Evolutionary conservation across 1,284 basidiomycete genomes (phyloP).

Genomic region (Sanghuangporus weigelae): DNA sequence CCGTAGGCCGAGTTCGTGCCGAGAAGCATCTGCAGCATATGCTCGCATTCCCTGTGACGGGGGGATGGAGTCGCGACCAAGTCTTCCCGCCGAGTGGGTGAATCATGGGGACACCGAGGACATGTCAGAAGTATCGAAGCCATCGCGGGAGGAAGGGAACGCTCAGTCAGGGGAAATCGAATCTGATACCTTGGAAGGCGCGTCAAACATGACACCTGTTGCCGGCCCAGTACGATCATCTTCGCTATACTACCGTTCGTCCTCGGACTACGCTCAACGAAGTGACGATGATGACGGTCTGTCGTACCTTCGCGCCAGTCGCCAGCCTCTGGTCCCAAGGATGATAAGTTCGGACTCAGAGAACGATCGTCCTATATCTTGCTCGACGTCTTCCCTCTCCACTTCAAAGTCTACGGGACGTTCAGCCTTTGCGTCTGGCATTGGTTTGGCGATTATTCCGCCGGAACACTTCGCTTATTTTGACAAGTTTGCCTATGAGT

Average conservation of each 20-base stretch:
- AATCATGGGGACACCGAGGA: neutral
- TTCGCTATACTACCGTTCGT: slow-evolving; percentile 7
- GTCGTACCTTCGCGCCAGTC: neutral
- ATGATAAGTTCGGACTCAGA: slow-evolving; percentile 13
- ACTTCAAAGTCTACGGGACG: neutral
- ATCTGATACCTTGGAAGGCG: neutral
- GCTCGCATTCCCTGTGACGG: slow-evolving; percentile 1
- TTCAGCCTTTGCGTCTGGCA: slow-evolving; percentile 2
- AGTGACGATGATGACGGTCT: neutral
- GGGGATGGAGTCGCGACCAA: neutral
- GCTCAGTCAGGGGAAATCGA: neutral
- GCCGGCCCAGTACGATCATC: neutral
- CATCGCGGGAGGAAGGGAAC: neutral
- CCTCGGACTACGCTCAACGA: neutral
- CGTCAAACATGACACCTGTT: neutral
- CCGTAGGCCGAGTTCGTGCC: neutral
- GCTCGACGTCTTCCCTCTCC: slow-evolving; percentile 7
- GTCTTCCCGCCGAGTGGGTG: slow-evolving; percentile 2
- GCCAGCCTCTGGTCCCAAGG: slow-evolving; percentile 6
- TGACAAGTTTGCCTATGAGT: slow-evolving; percentile 1
- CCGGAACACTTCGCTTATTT: slow-evolving; percentile 13
- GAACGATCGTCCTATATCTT: slow-evolving; percentile 11
- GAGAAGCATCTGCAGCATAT: neutral
- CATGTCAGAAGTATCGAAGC: neutral
- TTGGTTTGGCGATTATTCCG: slow-evolving; percentile 14